These are phyloP conservation scores for Naumovozyma baii DNA, from an alignment of 805 yeast species.

Conservation along the genomic window DNA sequence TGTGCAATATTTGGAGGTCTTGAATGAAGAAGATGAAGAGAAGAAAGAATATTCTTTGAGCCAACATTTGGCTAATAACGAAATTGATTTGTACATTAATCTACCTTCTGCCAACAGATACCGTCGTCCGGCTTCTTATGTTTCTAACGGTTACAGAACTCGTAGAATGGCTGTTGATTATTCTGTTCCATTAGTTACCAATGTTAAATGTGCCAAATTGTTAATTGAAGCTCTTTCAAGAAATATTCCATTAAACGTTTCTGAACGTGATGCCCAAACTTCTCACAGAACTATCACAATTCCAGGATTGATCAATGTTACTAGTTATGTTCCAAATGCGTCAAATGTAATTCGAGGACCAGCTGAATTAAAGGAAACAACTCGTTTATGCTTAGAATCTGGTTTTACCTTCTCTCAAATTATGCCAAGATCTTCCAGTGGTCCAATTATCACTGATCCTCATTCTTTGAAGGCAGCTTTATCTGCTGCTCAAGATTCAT, in stretches of 20 bases:
- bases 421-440: conserved; percentile 57
- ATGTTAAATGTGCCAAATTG: conserved; percentile 93
- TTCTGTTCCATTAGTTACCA: conserved; percentile 94
- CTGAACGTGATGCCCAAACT: conserved; percentile 79
- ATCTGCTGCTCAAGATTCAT: conserved; percentile 41
- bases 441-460: conserved; percentile 55
- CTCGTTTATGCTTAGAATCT: conserved; percentile 63
- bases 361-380: conserved; percentile 52
- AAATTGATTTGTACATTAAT: conserved; percentile 92
- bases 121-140: conserved; percentile 97
- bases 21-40: conserved; percentile 64
- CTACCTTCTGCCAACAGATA: conserved; percentile 93
- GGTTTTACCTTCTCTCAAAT: conserved; percentile 85
- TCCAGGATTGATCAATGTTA: conserved; percentile 80
- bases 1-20: conserved; percentile 87
- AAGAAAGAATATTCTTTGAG: conserved; percentile 91
- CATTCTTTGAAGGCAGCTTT: conserved; percentile 57
- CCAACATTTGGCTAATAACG: conserved; percentile 91
- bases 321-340: conserved; percentile 67
- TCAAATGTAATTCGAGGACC: conserved; percentile 37
- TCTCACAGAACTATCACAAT: conserved; percentile 72
- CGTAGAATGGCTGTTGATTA: conserved; percentile 99
- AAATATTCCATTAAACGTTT: conserved; percentile 52
- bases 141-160: conserved; percentile 93
- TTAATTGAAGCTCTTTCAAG: conserved; percentile 89